Base-by-base conservation (phyloP, 345 rosid genomes). In the Tarenaya hassleriana region DNA sequence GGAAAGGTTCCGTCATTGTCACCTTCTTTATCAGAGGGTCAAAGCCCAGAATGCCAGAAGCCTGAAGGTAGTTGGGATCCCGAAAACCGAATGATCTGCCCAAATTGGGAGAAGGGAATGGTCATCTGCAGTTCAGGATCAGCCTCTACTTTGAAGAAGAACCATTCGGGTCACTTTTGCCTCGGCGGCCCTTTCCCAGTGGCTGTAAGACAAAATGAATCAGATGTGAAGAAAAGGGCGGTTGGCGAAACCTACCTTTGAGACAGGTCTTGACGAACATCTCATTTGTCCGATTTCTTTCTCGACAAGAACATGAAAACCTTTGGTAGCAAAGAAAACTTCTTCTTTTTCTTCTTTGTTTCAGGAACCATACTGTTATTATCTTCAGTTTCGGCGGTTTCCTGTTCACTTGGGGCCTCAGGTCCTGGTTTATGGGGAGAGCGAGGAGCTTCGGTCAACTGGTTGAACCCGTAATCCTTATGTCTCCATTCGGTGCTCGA, bases 261-360 rank as follows among this genome's bases (percentile, higher is more conserved):
- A 44, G 44, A 29, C 41, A 19, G 35, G 44, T 9, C 35, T 12
- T 2, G 16, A 24, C n/a, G n/a, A n/a, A 2, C 29, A 5, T 24
- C 16, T 66, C 19, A 56, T 69, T 78, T 83, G 67, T 67, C 66
- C 7, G 81, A 11, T 71, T 73, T 87, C 64, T 62, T 82, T 62
- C 75, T 79, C 50, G 75, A 75, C 45, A 84, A 57, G 47, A 91
- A 76, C 89, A 82, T 72, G 24, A 87, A 74, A 61, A 84, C 41
- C 34, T 86, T 76, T 0, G 98, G 98, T 20, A 91, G 66, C 34
- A 78, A 19, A n/a, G 87, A 71, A 48, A 44, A 84, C 60, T 76
- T 91, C 83, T 84, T 91, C 77, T 72, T 81, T 1, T 38, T 62
- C 52, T 41, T 48, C 64, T 79, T 82, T 33, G 29, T 41, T 45